Conservation (phyloP, 306 rosid genomes). For the Corylus heterophylla region DNA sequence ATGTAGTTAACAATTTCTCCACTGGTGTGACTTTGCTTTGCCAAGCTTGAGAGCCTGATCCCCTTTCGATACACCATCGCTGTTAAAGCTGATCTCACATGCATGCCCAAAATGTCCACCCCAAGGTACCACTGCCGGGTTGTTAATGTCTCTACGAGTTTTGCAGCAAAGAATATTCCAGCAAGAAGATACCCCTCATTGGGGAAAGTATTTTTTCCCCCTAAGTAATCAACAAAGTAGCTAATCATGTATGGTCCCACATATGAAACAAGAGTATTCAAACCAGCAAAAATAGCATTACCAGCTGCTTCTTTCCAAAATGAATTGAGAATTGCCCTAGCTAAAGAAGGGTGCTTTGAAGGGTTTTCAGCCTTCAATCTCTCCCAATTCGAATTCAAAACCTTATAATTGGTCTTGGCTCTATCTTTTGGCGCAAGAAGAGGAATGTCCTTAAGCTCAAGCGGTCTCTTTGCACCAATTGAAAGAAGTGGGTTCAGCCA, state of each 20-base stretch:
- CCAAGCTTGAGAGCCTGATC: conserved; percentile 82
- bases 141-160: conserved; percentile 90
- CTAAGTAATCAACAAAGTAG: conserved; percentile 93
- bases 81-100: conserved; percentile 88
- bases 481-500: conserved; percentile 90
- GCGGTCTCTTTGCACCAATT: conserved; percentile 81
- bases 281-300: conserved; percentile 91
- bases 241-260: conserved; percentile 97
- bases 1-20: conserved; percentile 97
- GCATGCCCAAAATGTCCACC: conserved; percentile 99
- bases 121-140: conserved; percentile 98
- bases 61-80: conserved; percentile 96
- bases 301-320: conserved; percentile 97
- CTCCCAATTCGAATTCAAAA: conserved; percentile 88
- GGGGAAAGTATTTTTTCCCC: conserved; percentile 75
- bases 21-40: conserved; percentile 95
- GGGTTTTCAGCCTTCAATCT: conserved; percentile 70
- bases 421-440: conserved; percentile 86
- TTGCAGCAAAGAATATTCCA: conserved; percentile 79
- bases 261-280: conserved; percentile 88
- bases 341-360: conserved; percentile 70
- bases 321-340: conserved; percentile 87
- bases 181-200: conserved; percentile 92
- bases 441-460: conserved; percentile 97
- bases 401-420: conserved; percentile 75